These are phyloP conservation scores for Tolypocladium paradoxum DNA, from an alignment of 2,329 filamentous ascomycete genomes.

Conservation along the genomic window DNA sequence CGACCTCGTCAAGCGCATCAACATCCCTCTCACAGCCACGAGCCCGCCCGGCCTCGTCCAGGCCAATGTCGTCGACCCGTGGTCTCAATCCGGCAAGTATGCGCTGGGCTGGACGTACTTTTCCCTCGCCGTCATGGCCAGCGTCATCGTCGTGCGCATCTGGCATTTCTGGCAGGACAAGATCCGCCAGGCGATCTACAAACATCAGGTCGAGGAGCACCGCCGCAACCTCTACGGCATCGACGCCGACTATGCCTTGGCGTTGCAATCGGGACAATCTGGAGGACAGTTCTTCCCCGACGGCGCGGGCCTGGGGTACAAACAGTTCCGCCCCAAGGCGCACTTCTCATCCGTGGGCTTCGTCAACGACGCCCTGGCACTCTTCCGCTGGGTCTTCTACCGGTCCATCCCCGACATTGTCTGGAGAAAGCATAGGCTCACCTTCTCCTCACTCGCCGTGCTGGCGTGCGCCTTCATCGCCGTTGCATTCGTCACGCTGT, in stretches of 20 bases:
- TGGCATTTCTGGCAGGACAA: slow-evolving; percentile 93
- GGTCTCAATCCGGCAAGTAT: slow-evolving; percentile 74
- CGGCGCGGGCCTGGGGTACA: slow-evolving; percentile 43
- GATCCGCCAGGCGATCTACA: slow-evolving; percentile 79
- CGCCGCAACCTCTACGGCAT: slow-evolving; percentile 43
- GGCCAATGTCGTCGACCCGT: slow-evolving; percentile 63
- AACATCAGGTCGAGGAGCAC: slow-evolving; percentile 64
- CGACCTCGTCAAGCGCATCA: slow-evolving; percentile 41
- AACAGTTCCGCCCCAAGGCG: slow-evolving; percentile 52
- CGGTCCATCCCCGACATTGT: slow-evolving; percentile 67
- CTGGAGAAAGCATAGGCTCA: slow-evolving; percentile 56
- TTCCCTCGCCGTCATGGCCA: slow-evolving; percentile 57
- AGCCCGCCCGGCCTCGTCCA: slow-evolving; percentile 52
- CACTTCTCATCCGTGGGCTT: slow-evolving; percentile 63
- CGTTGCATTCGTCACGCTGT: slow-evolving; percentile 63
- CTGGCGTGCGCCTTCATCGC: slow-evolving; percentile 57
- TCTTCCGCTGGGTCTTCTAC: slow-evolving; percentile 84
- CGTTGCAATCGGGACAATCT: slow-evolving; percentile 36
- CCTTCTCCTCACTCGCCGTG: slow-evolving; percentile 71
- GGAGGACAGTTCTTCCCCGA: slow-evolving; percentile 65
- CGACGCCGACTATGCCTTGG: slow-evolving; percentile 35
- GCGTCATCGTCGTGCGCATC: slow-evolving; percentile 58
- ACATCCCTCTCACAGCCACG: slow-evolving; percentile 47
- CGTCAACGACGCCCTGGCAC: slow-evolving; percentile 69
- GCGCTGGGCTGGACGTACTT: slow-evolving; percentile 84